These are phyloP conservation scores for Aspergillus phoenicis DNA, from an alignment of 2,329 filamentous ascomycete genomes.

Conservation along the genomic window DNA sequence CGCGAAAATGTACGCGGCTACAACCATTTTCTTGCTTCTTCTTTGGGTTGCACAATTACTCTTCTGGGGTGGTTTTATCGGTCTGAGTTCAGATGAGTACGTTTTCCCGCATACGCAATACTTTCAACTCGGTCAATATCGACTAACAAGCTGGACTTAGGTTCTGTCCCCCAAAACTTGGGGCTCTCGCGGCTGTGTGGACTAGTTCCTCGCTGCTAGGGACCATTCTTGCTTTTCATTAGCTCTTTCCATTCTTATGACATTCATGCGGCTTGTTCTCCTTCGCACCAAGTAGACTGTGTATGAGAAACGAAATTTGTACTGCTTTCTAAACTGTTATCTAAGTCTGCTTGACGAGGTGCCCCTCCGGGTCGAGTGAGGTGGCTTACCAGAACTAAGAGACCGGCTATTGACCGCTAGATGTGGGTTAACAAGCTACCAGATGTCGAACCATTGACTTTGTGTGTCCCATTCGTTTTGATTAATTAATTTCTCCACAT, in stretches of 20 bases:
- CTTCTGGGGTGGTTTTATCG: conserved; percentile 13
- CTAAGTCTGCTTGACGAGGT: too few relatives aligned
- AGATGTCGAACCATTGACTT: too few relatives aligned
- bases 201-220: background rate
- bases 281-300: too few relatives aligned
- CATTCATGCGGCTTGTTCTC: too few relatives aligned
- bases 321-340: too few relatives aligned
- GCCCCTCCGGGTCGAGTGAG: too few relatives aligned
- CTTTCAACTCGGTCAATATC: background rate
- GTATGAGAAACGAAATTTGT: too few relatives aligned
- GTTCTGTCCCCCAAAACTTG: conserved; percentile 6
- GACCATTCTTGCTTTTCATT: background rate
- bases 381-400: accelerated
- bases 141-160: conserved; percentile 2
- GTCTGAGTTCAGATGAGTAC: conserved; percentile 7
- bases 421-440: too few relatives aligned
- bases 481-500: too few relatives aligned
- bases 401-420: too few relatives aligned
- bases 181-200: conserved; percentile 9
- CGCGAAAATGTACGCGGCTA: background rate
- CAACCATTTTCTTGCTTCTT: background rate
- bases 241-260: too few relatives aligned
- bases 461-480: too few relatives aligned
- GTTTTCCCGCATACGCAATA: background rate
- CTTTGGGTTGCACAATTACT: conserved; percentile 10